Evolutionary conservation across 2,329 filamentous ascomycete species (phyloP).

Genomic region (Nannizziopsis arthrosporioides): DNA sequence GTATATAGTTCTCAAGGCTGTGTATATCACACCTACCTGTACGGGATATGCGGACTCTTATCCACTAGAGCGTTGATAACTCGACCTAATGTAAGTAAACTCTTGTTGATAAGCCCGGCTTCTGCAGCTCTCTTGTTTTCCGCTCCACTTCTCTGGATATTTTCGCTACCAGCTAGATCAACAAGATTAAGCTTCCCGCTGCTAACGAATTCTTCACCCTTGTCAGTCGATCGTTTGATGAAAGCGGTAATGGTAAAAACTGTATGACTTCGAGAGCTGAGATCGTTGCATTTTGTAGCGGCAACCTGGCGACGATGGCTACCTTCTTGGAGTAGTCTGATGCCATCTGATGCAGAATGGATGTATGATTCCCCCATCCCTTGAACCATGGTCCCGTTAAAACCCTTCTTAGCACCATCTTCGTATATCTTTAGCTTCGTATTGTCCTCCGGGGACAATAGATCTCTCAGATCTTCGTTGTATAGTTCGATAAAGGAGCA

Average conservation of each 20-base stretch:
- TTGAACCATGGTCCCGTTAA: constrained; percentile 70
- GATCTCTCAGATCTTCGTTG: constrained; percentile 89
- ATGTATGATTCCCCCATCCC: constrained; percentile 97
- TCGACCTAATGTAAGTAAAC: constrained; percentile 80
- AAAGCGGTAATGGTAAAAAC: constrained; percentile 93
- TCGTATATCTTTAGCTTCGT: constrained; percentile 92
- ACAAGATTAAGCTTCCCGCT: constrained; percentile 93
- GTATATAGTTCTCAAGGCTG: not conserved
- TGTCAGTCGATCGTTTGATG: constrained; percentile 67
- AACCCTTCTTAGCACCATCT: constrained; percentile 63
- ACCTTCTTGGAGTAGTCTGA: constrained; percentile 76
- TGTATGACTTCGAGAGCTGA: constrained; percentile 92
- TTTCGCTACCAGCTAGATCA: constrained; percentile 92
- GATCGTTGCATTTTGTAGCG: constrained; percentile 97
- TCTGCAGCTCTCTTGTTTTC: constrained; percentile 96
- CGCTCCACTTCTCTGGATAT: constrained; percentile 90
- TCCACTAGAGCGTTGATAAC: constrained; percentile 98
- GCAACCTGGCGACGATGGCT: constrained; percentile 95
- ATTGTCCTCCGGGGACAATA: constrained; percentile 69
- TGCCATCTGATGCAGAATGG: constrained; percentile 68
- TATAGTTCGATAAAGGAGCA: constrained; percentile 98
- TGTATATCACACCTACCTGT: constrained; percentile 29
- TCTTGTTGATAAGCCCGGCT: constrained; percentile 96
- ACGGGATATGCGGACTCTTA: constrained; percentile 76
- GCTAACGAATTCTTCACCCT: constrained; percentile 80